These are phyloP conservation scores for Gynochthodes officinalis DNA, from an alignment of 257 asterid species.

Conservation along the genomic window DNA sequence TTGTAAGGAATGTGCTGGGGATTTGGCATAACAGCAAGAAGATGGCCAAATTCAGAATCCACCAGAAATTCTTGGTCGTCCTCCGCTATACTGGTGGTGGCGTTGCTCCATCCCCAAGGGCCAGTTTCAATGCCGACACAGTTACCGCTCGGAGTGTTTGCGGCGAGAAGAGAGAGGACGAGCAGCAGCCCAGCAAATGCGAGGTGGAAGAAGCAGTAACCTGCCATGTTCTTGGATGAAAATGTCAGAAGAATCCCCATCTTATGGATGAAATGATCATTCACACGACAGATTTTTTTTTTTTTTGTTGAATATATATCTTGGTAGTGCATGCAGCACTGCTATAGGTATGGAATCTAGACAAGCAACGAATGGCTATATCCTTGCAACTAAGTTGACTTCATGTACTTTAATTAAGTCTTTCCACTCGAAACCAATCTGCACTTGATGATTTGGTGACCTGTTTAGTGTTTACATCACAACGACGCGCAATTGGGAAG, in stretches of 20 bases:
- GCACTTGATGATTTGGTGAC: too few species aligned
- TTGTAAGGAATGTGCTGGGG: too few species aligned
- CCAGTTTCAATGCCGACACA: not conserved
- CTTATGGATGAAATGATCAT: too few species aligned
- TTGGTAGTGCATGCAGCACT: too few species aligned
- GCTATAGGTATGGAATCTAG: not conserved
- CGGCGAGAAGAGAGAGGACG: not conserved
- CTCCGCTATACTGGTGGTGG: not conserved
- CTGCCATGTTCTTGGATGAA: too few species aligned
- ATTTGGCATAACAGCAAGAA: not conserved
- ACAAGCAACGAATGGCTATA: not conserved
- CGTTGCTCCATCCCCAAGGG: not conserved
- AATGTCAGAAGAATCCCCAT: too few species aligned
- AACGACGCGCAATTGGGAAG: too few species aligned
- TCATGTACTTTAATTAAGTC: not conserved
- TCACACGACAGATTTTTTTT: too few species aligned
- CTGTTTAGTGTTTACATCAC: too few species aligned
- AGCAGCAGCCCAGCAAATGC: not conserved
- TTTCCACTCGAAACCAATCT: too few species aligned
- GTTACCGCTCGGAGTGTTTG: not conserved
- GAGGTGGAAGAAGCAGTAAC: not conserved
- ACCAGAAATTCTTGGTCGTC: not conserved
- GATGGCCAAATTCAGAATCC: not conserved
- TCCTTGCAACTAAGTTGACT: not conserved
- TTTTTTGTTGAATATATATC: not conserved